Evolutionary conservation across 148 eudicot genomes (phyloP).

Genomic region (Polygonum maritimum): DNA sequence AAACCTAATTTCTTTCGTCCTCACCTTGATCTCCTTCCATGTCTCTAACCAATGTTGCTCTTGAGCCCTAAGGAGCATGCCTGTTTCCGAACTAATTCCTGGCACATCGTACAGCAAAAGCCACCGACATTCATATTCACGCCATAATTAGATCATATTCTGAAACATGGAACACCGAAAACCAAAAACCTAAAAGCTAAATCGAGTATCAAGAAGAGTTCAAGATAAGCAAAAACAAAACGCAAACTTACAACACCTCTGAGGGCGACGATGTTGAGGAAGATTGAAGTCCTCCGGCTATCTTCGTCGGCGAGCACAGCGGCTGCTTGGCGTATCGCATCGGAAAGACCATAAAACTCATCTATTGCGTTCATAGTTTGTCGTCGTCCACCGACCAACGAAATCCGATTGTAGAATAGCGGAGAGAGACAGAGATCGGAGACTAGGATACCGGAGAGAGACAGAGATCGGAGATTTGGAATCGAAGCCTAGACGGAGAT

Average conservation of each 20-base stretch:
- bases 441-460: no score
- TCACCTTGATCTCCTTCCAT: no score
- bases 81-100: background rate
- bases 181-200: background rate
- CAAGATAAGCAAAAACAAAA: background rate
- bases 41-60: no score
- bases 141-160: background rate
- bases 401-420: background rate
- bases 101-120: background rate
- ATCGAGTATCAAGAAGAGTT: background rate
- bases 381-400: slow-evolving; percentile 8
- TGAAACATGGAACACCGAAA: background rate
- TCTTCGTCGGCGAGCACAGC: slow-evolving; percentile 91
- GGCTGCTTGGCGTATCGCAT: no score
- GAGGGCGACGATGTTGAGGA: slow-evolving; percentile 80
- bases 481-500: no score
- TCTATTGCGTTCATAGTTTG: slow-evolving; percentile 82
- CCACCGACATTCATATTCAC: background rate
- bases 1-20: no score
- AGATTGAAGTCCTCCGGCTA: slow-evolving; percentile 54
- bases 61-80: background rate
- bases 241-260: slow-evolving; percentile 64
- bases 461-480: no score
- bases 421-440: background rate
- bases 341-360: slow-evolving; percentile 70